These are phyloP conservation scores for Floccularia luteovirens DNA, from an alignment of 768 basidiomycete genomes.

Conservation along the genomic window DNA sequence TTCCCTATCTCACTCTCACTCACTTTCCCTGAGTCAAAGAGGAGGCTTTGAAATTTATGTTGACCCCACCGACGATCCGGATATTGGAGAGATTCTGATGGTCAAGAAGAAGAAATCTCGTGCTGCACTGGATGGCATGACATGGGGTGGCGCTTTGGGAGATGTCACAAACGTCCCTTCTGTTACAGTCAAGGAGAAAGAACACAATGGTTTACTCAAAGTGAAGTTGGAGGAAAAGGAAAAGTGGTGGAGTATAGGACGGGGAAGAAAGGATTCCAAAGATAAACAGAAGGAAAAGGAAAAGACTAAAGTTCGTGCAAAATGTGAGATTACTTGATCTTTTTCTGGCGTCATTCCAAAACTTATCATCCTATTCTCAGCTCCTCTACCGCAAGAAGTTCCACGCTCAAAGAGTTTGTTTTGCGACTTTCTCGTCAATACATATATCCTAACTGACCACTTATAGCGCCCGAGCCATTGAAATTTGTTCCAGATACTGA, in stretches of 20 bases:
- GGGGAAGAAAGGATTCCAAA: slow-evolving; percentile 69
- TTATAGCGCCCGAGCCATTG: slow-evolving; percentile 40
- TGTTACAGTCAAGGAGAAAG: slow-evolving; percentile 13
- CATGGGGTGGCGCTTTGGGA: slow-evolving; percentile 44
- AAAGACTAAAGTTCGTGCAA: slow-evolving; percentile 29
- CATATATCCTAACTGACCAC: not conserved
- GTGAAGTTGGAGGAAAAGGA: slow-evolving; percentile 38
- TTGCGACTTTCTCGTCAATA: slow-evolving; percentile 1
- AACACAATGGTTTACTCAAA: slow-evolving; percentile 13
- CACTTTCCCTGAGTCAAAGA: too few relatives aligned
- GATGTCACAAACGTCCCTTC: slow-evolving; percentile 54
- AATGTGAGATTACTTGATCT: slow-evolving; percentile 28
- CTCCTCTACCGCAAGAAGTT: slow-evolving; percentile 22
- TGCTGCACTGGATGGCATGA: slow-evolving; percentile 47
- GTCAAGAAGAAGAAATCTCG: slow-evolving; percentile 75
- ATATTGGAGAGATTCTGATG: slow-evolving; percentile 61
- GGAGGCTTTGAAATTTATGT: slow-evolving; percentile 67
- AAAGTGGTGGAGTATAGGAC: slow-evolving; percentile 81
- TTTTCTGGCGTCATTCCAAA: not conserved
- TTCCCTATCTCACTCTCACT: too few relatives aligned
- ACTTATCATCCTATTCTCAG: slow-evolving; percentile 11
- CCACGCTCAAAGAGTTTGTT: slow-evolving; percentile 32
- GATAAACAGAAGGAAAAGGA: slow-evolving; percentile 43
- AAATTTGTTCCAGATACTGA: slow-evolving; percentile 17
- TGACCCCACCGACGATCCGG: slow-evolving; percentile 56